Conservation (phyloP, 306 rosid genomes). For the Vigna nakashimae region DNA sequence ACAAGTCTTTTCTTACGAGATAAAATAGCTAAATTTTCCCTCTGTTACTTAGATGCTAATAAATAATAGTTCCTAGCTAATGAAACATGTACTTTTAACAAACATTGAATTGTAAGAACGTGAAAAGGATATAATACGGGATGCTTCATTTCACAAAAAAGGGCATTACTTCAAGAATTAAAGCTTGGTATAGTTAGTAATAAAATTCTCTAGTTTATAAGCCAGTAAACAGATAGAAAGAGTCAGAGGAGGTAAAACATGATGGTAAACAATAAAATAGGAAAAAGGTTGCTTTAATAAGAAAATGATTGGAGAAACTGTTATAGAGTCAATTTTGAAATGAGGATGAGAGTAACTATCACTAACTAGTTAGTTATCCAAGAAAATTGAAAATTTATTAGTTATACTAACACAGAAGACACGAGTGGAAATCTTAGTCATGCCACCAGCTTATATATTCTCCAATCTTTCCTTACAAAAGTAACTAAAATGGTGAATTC, state of each 20-base stretch:
- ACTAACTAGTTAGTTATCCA: too few species aligned
- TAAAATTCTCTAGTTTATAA: not conserved
- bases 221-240: not conserved
- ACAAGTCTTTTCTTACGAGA: too few species aligned
- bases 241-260: constrained; percentile 3
- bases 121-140: not conserved
- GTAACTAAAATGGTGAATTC: too few species aligned
- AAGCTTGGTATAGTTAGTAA: not conserved
- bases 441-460: too few species aligned
- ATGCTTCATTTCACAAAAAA: not conserved
- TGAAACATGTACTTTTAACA: not conserved
- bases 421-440: too few species aligned
- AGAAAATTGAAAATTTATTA: too few species aligned
- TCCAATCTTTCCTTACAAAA: too few species aligned
- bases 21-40: too few species aligned
- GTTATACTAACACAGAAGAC: too few species aligned
- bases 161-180: not conserved
- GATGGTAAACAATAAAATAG: not conserved
- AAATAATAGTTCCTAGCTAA: not conserved
- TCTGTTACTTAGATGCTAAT: not conserved
- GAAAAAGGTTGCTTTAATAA: not conserved
- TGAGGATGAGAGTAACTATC: too few species aligned
- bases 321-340: too few species aligned
- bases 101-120: too few species aligned
- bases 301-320: not conserved